Conservation (phyloP, 495 filamentous ascomycete genomes). For the Chlorociboria aeruginascens region DNA sequence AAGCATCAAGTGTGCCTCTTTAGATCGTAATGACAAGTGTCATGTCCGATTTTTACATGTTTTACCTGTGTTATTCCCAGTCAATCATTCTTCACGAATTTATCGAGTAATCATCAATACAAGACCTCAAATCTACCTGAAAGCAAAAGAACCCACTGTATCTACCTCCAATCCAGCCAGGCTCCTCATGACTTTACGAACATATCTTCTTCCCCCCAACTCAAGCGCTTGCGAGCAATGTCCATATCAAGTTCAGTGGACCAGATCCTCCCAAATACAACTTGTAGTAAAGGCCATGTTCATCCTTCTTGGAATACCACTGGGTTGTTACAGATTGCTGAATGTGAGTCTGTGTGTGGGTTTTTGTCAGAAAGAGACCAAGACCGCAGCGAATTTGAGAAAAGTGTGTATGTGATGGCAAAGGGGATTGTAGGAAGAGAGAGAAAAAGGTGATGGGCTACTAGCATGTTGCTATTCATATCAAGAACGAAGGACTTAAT, state of each 20-base stretch:
- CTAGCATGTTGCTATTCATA: constrained; percentile 19
- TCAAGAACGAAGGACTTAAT: constrained; percentile 17
- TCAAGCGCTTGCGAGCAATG: background rate
- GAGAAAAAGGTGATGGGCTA: background rate
- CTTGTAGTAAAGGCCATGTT: constrained; percentile 16
- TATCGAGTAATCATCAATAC: too few relatives aligned
- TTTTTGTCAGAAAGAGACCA: constrained; percentile 19
- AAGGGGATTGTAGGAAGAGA: too few relatives aligned
- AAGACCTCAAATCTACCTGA: too few relatives aligned
- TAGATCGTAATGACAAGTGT: too few relatives aligned
- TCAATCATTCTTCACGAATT: too few relatives aligned
- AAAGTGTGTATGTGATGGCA: constrained; percentile 2
- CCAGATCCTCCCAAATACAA: constrained; percentile 7
- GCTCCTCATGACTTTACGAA: background rate
- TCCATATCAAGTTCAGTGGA: constrained; percentile 5
- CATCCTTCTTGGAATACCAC: constrained; percentile 18
- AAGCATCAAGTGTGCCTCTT: too few relatives aligned
- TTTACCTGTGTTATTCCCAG: too few relatives aligned
- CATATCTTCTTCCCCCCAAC: background rate
- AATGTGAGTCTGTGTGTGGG: constrained; percentile 17
- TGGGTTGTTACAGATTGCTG: constrained; percentile 12
- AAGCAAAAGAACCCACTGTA: background rate
- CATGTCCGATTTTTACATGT: too few relatives aligned
- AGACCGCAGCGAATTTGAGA: constrained; percentile 17
- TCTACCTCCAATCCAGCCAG: background rate